These are phyloP conservation scores for Scutellaria minor DNA, from an alignment of 257 asterid species.

Conservation along the genomic window DNA sequence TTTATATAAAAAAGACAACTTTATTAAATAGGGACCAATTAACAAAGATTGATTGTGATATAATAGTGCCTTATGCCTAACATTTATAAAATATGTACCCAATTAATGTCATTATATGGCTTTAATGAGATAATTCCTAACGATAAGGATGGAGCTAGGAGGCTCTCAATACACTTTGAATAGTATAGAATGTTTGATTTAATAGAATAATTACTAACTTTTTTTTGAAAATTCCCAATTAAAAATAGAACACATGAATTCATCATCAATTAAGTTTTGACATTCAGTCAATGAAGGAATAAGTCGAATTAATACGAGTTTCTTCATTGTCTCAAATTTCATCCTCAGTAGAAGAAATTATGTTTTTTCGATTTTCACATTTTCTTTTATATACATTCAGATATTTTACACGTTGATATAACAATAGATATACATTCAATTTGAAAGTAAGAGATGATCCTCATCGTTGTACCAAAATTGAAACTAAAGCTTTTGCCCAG, in stretches of 20 bases:
- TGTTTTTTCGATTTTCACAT: too few relatives aligned
- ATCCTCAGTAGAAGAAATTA: too few relatives aligned
- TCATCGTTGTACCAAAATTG: neutral
- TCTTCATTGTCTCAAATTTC: too few relatives aligned
- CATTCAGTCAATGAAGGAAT: too few relatives aligned
- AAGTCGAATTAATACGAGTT: too few relatives aligned
- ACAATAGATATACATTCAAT: neutral
- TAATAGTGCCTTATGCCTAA: constrained; percentile 49
- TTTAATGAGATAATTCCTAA: neutral
- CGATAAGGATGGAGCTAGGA: neutral
- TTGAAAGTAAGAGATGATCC: neutral
- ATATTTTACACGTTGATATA: too few relatives aligned
- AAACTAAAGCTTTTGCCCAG: neutral
- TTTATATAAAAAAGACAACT: constrained; percentile 29
- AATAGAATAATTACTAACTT: too few relatives aligned
- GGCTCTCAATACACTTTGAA: neutral
- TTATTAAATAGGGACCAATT: constrained; percentile 36
- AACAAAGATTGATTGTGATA: constrained; percentile 32
- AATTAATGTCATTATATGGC: neutral
- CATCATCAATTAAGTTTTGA: too few relatives aligned
- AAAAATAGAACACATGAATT: too few relatives aligned
- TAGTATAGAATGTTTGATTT: too few relatives aligned
- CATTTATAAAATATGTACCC: constrained; percentile 14
- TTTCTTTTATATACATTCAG: too few relatives aligned
- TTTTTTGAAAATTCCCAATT: too few relatives aligned